A percentile compares a stretch with the other conserved stretches of the same genome.
These are phyloP conservation scores for Sisymbrium altissimum DNA, from an alignment of 345 rosid genomes.

Conservation along the genomic window DNA sequence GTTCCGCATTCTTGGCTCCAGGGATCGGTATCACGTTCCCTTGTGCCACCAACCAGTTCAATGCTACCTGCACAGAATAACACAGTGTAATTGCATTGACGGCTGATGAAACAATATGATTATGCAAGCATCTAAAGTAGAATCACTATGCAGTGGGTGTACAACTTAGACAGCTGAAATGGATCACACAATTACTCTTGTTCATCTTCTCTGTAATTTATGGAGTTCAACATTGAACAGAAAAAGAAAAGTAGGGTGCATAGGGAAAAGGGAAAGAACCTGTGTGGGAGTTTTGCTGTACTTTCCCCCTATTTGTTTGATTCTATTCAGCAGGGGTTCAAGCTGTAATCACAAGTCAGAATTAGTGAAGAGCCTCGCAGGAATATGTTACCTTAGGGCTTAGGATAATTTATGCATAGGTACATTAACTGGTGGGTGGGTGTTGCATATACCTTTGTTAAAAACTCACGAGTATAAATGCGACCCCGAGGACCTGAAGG, in stretches of 20 bases:
- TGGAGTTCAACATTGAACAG: neutral
- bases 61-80: conserved; percentile 52
- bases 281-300: conserved; percentile 73
- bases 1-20: conserved; percentile 83
- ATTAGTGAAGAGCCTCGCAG: conserved; percentile 23
- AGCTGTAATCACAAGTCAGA: conserved; percentile 50
- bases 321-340: conserved; percentile 67
- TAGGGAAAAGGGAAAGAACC: conserved; percentile 41
- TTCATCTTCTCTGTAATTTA: neutral
- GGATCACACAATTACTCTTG: neutral
- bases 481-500: conserved; percentile 81
- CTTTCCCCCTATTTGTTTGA: conserved; percentile 63
- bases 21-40: conserved; percentile 93
- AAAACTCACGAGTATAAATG: conserved; percentile 73
- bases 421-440: neutral
- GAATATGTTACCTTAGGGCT: neutral
- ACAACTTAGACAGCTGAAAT: conserved; percentile 11
- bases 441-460: conserved; percentile 44
- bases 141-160: neutral
- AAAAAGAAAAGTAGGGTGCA: neutral
- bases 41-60: conserved; percentile 93
- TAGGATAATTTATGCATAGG: neutral
- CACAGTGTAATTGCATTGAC: neutral
- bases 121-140: neutral
- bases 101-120: neutral